phyloP scores from a whole-genome alignment of 768 basidiomycete species.

The Collybia mongolica region DNA sequence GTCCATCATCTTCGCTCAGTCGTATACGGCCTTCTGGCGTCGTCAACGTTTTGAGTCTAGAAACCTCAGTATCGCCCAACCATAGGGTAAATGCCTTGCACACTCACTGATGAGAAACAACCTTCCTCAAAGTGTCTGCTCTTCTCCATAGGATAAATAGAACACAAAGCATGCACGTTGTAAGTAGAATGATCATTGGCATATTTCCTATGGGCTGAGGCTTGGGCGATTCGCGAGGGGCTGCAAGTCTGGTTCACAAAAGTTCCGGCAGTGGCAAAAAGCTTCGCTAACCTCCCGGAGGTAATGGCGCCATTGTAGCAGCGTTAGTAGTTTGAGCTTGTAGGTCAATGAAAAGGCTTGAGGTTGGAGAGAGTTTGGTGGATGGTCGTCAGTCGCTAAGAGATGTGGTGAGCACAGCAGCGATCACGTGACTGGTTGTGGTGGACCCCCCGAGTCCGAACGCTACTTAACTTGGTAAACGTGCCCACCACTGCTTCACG shows the following conservation, averaged over 20 bases:
- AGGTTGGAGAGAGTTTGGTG: no score
- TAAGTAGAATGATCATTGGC: constrained; percentile 52
- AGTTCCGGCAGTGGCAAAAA: no score
- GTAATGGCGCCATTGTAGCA: constrained; percentile 9
- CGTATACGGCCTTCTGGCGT: constrained; percentile 58
- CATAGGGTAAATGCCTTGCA: constrained; percentile 19
- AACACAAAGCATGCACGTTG: constrained; percentile 53
- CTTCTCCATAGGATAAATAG: constrained; percentile 66
- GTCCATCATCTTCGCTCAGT: constrained; percentile 69
- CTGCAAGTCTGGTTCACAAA: constrained; percentile 26
- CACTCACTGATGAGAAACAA: constrained; percentile 59
- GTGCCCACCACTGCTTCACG: no score
- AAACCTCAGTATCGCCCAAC: not conserved
- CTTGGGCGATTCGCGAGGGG: constrained; percentile 57
- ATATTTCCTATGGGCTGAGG: constrained; percentile 65
- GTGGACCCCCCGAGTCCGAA: no score
- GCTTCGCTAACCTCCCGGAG: constrained; percentile 11
- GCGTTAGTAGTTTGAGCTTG: no score
- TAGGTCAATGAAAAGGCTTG: no score
- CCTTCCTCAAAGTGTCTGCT: constrained; percentile 50
- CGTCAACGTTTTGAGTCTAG: constrained; percentile 58
- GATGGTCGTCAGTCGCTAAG: no score
- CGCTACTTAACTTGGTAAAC: no score
- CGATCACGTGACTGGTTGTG: no score
- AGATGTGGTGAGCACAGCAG: no score